Evolutionary conservation across 345 rosid genomes (phyloP).

Genomic region (Hevea brasiliensis): DNA sequence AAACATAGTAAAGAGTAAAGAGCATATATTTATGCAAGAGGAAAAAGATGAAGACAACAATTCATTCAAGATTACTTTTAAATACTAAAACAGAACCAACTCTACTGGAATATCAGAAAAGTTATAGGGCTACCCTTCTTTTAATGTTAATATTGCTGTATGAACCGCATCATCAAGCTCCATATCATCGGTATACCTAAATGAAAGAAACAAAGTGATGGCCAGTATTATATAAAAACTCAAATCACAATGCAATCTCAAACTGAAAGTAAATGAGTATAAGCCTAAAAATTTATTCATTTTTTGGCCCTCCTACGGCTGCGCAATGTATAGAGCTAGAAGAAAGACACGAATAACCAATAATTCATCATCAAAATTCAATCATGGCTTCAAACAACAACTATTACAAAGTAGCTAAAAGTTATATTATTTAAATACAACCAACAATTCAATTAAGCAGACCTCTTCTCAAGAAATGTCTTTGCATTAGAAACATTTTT

Average conservation of each 20-base stretch:
- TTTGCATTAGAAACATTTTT: conserved; percentile 94
- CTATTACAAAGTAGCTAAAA: not conserved
- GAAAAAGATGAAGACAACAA: not conserved
- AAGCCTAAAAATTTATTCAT: not conserved
- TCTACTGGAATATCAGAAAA: not conserved
- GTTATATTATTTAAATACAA: not conserved
- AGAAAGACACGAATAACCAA: not conserved
- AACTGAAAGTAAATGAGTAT: not conserved
- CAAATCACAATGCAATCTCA: not conserved
- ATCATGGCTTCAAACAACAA: not conserved
- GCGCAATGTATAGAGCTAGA: not conserved
- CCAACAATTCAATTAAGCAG: not conserved
- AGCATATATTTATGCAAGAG: not conserved
- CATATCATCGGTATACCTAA: conserved; percentile 89
- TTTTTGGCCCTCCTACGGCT: too few relatives aligned
- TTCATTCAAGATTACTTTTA: not conserved
- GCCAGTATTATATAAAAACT: not conserved
- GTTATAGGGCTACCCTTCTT: conserved; percentile 71
- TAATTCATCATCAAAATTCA: not conserved
- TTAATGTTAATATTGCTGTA: conserved; percentile 89
- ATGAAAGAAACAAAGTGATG: not conserved
- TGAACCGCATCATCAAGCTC: conserved; percentile 99
- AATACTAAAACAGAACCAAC: not conserved
- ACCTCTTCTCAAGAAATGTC: conserved; percentile 96
- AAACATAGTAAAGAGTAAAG: too few relatives aligned